Evolutionary conservation across 352 stramenopile species (phyloP).

Genomic region (Pythium diclinum): DNA sequence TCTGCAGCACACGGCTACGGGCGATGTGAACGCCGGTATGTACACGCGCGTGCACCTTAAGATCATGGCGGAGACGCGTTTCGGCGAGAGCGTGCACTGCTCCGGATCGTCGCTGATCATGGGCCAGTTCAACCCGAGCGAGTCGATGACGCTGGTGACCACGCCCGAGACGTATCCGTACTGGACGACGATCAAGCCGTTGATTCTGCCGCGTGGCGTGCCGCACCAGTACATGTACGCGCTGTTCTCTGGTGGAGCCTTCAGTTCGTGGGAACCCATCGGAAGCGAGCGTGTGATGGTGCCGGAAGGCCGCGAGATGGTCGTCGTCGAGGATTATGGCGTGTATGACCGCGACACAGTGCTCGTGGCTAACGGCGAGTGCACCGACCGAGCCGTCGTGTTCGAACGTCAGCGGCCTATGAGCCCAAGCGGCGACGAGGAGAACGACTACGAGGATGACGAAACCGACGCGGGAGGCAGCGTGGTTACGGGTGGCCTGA

Average conservation of each 20-base stretch:
- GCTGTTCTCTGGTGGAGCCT: conserved; percentile 80
- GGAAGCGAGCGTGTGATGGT: conserved; percentile 67
- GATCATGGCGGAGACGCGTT: conserved; percentile 60
- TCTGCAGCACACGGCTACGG: conserved; percentile 16
- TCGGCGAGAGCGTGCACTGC: conserved; percentile 77
- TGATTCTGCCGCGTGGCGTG: conserved; percentile 88
- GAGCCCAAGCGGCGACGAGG: conserved; percentile 20
- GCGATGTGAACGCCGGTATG: conserved; percentile 78
- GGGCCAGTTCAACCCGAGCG: conserved; percentile 86
- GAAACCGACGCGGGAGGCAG: conserved; percentile 13
- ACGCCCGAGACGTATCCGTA: conserved; percentile 95
- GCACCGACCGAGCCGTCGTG: conserved; percentile 57
- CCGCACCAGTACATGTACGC: conserved; percentile 91
- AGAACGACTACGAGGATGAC: conserved; percentile 27
- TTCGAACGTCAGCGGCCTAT: conserved; percentile 42
- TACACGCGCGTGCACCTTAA: conserved; percentile 80
- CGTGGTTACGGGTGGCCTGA: conserved; percentile 5
- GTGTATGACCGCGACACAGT: conserved; percentile 60
- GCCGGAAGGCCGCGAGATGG: conserved; percentile 77
- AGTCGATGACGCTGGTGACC: conserved; percentile 93
- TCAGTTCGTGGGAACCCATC: conserved; percentile 83
- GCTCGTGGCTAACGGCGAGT: conserved; percentile 55
- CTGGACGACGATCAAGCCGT: conserved; percentile 92
- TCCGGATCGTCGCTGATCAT: conserved; percentile 82
- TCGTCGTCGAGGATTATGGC: conserved; percentile 74